A percentile compares a stretch with the other conserved stretches of the same genome.
Evolutionary conservation across 257 asterid genomes (phyloP).

Genomic region (Solanum dulcamara): DNA sequence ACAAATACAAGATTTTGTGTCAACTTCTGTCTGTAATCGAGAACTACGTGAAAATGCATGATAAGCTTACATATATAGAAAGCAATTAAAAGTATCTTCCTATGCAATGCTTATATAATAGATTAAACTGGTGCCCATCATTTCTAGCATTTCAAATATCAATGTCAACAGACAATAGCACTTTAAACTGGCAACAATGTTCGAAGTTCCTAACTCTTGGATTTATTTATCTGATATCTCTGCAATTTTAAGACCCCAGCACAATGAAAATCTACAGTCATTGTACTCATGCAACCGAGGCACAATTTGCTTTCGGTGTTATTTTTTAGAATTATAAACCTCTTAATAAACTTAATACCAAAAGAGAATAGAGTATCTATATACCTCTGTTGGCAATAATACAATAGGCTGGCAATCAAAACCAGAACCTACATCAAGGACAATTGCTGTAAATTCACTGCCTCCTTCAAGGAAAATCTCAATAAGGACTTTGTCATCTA

Average conservation of each 20-base stretch:
- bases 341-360: not conserved
- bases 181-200: not conserved
- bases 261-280: not conserved
- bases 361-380: not conserved
- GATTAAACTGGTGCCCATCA: not conserved
- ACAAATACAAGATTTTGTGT: not conserved
- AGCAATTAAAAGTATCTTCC: not conserved
- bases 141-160: not conserved
- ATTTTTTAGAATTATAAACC: not conserved
- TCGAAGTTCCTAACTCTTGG: not conserved
- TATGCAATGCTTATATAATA: not conserved
- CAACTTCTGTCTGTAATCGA: not conserved
- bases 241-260: not conserved
- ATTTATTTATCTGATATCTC: not conserved
- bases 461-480: conserved; percentile 91
- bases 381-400: conserved; percentile 78
- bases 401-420: conserved; percentile 60
- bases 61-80: not conserved
- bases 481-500: conserved; percentile 68
- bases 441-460: conserved; percentile 74
- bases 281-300: not conserved
- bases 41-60: not conserved
- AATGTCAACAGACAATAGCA: not conserved
- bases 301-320: not conserved
- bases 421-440: conserved; percentile 75